Percentiles rank a stretch among this genome's conserved stretches.
Conservation (phyloP, 306 rosid genomes). For the Ochetophila trinervis region DNA sequence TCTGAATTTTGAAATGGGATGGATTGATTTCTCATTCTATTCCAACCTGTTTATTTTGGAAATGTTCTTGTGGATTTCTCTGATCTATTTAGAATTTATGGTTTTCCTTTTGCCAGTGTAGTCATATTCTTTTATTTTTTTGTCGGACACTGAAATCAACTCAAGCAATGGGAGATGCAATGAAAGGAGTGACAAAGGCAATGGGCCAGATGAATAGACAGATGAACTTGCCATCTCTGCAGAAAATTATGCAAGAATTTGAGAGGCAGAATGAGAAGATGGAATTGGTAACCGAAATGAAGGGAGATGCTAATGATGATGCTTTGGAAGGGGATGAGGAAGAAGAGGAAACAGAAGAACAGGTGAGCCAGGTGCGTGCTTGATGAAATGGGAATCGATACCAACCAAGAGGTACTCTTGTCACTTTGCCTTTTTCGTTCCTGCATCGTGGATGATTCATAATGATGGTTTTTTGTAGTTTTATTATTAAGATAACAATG, state of each 20-base stretch:
- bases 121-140: conserved; percentile 3
- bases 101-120: neutral
- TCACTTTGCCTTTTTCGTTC: neutral
- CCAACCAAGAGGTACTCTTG: conserved; percentile 78
- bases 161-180: conserved; percentile 98
- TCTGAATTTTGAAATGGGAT: too few species aligned
- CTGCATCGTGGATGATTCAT: neutral
- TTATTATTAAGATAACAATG: neutral
- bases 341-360: conserved; percentile 91
- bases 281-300: conserved; percentile 79
- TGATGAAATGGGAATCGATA: conserved; percentile 81
- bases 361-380: conserved; percentile 92
- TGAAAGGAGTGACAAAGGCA: conserved; percentile 98
- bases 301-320: conserved; percentile 96
- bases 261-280: conserved; percentile 91
- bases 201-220: conserved; percentile 98
- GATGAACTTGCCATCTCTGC: conserved; percentile 93
- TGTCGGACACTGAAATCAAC: conserved; percentile 84
- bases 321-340: conserved; percentile 98
- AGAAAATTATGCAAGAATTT: conserved; percentile 93
- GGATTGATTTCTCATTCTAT: too few species aligned
- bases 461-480: neutral
- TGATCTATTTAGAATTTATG: neutral
- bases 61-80: neutral
- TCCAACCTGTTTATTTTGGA: too few species aligned